These are phyloP conservation scores for Pseudohyphozyma bogoriensis DNA, from an alignment of 768 basidiomycete genomes.

Conservation along the genomic window DNA sequence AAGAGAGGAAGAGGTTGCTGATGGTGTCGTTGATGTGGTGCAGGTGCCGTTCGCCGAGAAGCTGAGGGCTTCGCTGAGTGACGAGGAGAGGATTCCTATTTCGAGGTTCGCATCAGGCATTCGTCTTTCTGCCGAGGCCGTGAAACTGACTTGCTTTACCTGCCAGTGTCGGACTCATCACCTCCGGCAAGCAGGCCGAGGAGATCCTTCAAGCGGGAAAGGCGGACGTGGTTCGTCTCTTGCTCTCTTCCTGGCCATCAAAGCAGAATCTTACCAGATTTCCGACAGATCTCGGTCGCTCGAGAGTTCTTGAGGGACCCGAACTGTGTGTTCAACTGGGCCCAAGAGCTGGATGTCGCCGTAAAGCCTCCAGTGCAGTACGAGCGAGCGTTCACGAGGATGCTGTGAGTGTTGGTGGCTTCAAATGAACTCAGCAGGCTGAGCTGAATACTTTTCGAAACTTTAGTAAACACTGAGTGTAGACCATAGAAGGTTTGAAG, in stretches of 20 bases:
- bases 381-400: slow-evolving; percentile 49
- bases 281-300: slow-evolving; percentile 1
- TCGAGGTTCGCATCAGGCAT: slow-evolving; percentile 1
- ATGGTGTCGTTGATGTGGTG: not conserved
- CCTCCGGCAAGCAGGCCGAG: slow-evolving; percentile 49
- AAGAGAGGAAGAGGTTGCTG: not conserved
- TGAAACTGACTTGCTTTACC: not conserved
- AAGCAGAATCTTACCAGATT: not conserved
- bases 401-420: slow-evolving; percentile 32
- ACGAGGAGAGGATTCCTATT: slow-evolving; percentile 26
- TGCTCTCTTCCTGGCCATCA: slow-evolving; percentile 31
- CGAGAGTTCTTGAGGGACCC: slow-evolving; percentile 2
- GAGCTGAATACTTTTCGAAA: not conserved
- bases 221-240: slow-evolving; percentile 52
- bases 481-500: no score
- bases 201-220: slow-evolving; percentile 55
- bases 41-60: slow-evolving; percentile 46
- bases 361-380: slow-evolving; percentile 67
- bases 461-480: not conserved
- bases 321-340: slow-evolving; percentile 40
- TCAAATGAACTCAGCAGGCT: not conserved
- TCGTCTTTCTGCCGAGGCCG: slow-evolving; percentile 37
- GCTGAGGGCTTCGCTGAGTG: slow-evolving; percentile 44
- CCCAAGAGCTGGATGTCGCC: slow-evolving; percentile 52
- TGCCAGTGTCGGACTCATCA: slow-evolving; percentile 59